A percentile compares a stretch with the other conserved stretches of the same genome.
phyloP scores from a whole-genome alignment of 2,329 filamentous ascomycete species.

The Trichoderma sp. region DNA sequence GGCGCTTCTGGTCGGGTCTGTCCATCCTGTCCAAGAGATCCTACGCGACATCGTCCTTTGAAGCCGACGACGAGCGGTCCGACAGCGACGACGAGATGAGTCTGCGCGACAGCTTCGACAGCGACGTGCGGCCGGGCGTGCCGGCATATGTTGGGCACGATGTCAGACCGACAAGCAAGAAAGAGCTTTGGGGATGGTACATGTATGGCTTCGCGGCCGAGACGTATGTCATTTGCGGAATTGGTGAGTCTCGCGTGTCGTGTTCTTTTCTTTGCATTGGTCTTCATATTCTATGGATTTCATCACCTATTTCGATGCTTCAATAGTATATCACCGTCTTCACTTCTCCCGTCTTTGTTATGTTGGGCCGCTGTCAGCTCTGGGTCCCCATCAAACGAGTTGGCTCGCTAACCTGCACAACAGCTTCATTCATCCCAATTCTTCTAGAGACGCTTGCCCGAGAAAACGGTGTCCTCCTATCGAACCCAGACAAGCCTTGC shows the following conservation, averaged over 20 bases:
- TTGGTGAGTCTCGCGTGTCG: slow-evolving; percentile 55
- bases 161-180: slow-evolving; percentile 79
- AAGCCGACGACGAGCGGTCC: slow-evolving; percentile 70
- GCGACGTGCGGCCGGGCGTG: slow-evolving; percentile 37
- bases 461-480: slow-evolving; percentile 84
- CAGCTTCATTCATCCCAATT: slow-evolving; percentile 93
- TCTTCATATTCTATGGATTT: not conserved
- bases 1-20: slow-evolving; percentile 50
- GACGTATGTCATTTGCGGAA: slow-evolving; percentile 84
- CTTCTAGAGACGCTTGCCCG: slow-evolving; percentile 90
- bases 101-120: slow-evolving; percentile 39
- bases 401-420: not conserved
- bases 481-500: slow-evolving; percentile 76
- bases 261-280: not conserved
- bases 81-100: slow-evolving; percentile 38
- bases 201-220: slow-evolving; percentile 95
- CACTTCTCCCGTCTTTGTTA: not conserved
- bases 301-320: not conserved
- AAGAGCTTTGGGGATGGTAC: slow-evolving; percentile 93
- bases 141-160: slow-evolving; percentile 80
- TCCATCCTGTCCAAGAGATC: slow-evolving; percentile 59
- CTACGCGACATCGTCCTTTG: slow-evolving; percentile 60
- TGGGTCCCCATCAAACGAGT: not conserved
- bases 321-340: not conserved
- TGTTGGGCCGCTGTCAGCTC: not conserved